Percentiles rank a stretch among this genome's conserved stretches.
Conservation (phyloP, 2,329 filamentous ascomycete species). For the Fusarium nodosum region DNA sequence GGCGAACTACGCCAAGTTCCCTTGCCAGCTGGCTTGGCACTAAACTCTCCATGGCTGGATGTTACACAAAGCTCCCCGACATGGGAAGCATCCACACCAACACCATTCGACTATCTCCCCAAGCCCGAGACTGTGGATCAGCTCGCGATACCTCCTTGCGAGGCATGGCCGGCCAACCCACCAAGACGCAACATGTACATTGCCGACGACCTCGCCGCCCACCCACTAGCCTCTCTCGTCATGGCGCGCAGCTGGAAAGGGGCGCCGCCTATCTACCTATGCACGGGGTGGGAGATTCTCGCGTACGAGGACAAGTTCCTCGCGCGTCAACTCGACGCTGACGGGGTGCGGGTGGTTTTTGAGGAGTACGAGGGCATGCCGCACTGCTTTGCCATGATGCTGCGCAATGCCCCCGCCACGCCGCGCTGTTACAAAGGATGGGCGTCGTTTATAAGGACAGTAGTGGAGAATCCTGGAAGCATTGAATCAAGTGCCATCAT, state of each 20-base stretch:
- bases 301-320: constrained; percentile 75
- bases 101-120: constrained; percentile 62
- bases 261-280: constrained; percentile 75
- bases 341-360: constrained; percentile 73
- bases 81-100: constrained; percentile 49
- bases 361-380: constrained; percentile 87
- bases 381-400: constrained; percentile 75
- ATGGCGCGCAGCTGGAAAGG: constrained; percentile 71
- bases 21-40: constrained; percentile 74
- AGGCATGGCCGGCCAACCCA: constrained; percentile 69
- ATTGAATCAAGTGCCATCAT: constrained; percentile 59
- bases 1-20: constrained; percentile 70
- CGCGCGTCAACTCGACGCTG: constrained; percentile 66
- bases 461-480: constrained; percentile 53
- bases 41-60: constrained; percentile 79
- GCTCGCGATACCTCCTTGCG: constrained; percentile 59
- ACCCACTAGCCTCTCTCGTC: constrained; percentile 78
- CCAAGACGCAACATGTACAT: constrained; percentile 68
- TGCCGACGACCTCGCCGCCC: constrained; percentile 66
- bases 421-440: constrained; percentile 68
- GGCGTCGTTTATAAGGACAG: constrained; percentile 67
- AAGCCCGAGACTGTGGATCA: constrained; percentile 57
- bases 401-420: constrained; percentile 62
- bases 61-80: constrained; percentile 67
- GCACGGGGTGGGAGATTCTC: constrained; percentile 78